Evolutionary conservation across 257 asterid genomes (phyloP).

Genomic region (Solanum virginianum): DNA sequence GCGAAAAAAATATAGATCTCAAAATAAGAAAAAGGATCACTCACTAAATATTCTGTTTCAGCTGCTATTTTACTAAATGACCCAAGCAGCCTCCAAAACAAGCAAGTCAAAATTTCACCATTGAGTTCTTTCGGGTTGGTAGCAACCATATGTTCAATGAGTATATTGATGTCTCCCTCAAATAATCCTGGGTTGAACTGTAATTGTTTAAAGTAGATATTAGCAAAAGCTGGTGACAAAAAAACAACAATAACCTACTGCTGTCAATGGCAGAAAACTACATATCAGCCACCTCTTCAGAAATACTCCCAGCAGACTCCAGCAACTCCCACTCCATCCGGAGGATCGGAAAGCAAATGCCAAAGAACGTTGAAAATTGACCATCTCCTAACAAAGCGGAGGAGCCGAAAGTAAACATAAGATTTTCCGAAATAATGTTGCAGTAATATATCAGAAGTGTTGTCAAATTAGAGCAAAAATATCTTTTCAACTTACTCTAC

Average conservation of each 20-base stretch:
- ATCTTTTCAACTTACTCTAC: neutral
- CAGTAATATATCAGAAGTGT: neutral
- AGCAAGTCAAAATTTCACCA: constrained; percentile 46
- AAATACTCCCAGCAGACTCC: constrained; percentile 26
- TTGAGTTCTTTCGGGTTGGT: constrained; percentile 33
- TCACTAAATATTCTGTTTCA: constrained; percentile 34
- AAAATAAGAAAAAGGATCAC: constrained; percentile 13
- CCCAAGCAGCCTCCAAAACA: constrained; percentile 56
- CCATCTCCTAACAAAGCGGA: constrained; percentile 3
- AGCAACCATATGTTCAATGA: constrained; percentile 34
- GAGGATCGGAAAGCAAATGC: constrained; percentile 49
- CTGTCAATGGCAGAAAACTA: neutral
- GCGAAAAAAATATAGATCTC: neutral
- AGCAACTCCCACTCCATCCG: constrained; percentile 52
- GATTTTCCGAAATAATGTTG: neutral
- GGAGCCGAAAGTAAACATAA: neutral
- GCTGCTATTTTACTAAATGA: constrained; percentile 35
- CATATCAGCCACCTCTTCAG: neutral
- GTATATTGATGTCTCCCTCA: constrained; percentile 39
- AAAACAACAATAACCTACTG: neutral
- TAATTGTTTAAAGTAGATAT: constrained; percentile 2
- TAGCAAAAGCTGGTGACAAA: neutral
- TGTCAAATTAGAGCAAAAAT: neutral
- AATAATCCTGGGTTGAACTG: constrained; percentile 35
- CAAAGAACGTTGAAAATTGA: constrained; percentile 26